Conservation (phyloP, 192 early-diverging fungal genomes). For the Backusella tarrabulga region DNA sequence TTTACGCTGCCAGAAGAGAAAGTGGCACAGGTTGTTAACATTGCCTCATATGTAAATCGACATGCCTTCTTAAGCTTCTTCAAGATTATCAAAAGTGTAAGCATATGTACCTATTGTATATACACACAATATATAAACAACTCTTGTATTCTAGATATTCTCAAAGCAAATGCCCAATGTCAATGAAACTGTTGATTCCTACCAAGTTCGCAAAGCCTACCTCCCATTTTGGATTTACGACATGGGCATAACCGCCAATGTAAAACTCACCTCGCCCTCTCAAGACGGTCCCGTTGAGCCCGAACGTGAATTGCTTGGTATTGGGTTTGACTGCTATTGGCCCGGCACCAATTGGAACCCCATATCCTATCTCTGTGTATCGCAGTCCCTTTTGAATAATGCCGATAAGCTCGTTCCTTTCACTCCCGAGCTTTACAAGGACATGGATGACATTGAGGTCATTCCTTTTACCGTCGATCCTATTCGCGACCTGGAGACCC, state of each 20-base stretch:
- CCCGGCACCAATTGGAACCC: conserved; percentile 29
- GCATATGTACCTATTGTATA: background rate
- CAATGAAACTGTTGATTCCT: conserved; percentile 13
- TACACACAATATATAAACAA: background rate
- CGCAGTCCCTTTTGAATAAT: conserved; percentile 2
- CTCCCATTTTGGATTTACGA: conserved; percentile 37
- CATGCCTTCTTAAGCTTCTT: conserved; percentile 26
- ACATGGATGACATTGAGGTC: conserved; percentile 21
- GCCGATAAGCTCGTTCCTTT: conserved; percentile 19
- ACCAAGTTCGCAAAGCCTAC: conserved; percentile 28
- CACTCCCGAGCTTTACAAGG: background rate
- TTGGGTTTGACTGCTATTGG: conserved; percentile 34
- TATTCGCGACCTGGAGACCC: conserved; percentile 14
- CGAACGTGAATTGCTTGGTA: background rate
- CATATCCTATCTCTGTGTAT: conserved; percentile 29
- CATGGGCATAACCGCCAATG: conserved; percentile 16
- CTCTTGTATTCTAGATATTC: conserved; percentile 7
- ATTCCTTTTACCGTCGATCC: conserved; percentile 29
- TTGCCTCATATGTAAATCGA: conserved; percentile 24
- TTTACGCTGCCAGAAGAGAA: conserved; percentile 31
- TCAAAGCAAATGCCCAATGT: conserved; percentile 19
- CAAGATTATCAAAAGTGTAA: conserved; percentile 33
- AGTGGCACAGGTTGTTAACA: conserved; percentile 13
- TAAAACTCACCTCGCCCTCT: background rate
- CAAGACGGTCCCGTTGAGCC: background rate